Evolutionary conservation across 306 rosid genomes (phyloP).

Genomic region (Pterocarpus santalinus): DNA sequence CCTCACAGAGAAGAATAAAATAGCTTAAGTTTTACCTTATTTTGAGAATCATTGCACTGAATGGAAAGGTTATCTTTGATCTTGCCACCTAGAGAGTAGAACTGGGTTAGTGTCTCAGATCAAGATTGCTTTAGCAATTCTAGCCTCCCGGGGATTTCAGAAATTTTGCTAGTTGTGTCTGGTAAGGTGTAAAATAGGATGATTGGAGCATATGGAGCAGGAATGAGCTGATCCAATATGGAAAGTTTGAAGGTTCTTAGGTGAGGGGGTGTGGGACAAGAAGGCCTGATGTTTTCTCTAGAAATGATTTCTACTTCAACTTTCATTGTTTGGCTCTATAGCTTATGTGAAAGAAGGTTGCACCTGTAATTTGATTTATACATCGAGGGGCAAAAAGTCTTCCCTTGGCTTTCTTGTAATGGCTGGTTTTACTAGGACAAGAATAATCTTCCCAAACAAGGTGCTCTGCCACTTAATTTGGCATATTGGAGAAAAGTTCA

Average conservation of each 20-base stretch:
- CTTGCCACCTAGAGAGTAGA: conserved; percentile 66
- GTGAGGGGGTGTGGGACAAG: conserved; percentile 55
- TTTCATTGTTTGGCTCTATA: background rate
- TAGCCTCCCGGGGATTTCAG: conserved; percentile 26
- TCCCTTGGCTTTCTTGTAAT: too few species aligned
- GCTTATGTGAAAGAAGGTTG: background rate
- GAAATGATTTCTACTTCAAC: conserved; percentile 47
- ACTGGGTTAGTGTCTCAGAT: conserved; percentile 52
- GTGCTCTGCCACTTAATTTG: too few species aligned
- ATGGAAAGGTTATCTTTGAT: conserved; percentile 46
- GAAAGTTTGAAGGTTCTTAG: conserved; percentile 46
- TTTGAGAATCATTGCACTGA: conserved; percentile 40
- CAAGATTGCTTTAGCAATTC: conserved; percentile 55
- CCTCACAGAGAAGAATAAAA: too few species aligned
- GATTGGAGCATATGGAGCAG: conserved; percentile 40
- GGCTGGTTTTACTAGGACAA: too few species aligned
- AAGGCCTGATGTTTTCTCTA: conserved; percentile 51
- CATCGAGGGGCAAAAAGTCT: too few species aligned
- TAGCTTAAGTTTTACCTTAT: too few species aligned
- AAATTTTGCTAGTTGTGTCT: background rate
- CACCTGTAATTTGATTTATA: background rate
- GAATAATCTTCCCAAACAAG: too few species aligned
- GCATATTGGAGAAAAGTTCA: too few species aligned
- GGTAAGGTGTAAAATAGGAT: conserved; percentile 40
- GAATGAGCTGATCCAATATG: conserved; percentile 54